Evolutionary conservation across 1,139 yeast species (phyloP).

Genomic region (Debaryomyces udenii): DNA sequence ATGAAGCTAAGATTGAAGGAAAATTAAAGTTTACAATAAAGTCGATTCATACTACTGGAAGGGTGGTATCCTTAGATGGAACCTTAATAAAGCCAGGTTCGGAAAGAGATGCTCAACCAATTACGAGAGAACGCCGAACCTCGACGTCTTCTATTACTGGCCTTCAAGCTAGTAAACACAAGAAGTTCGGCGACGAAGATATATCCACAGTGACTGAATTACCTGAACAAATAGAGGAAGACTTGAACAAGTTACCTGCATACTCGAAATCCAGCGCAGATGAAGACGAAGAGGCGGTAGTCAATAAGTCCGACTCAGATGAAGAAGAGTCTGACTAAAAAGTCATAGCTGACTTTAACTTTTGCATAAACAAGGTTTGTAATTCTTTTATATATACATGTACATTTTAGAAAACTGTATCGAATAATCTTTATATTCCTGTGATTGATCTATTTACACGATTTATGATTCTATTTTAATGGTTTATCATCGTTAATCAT

Average conservation of each 20-base stretch:
- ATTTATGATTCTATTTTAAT: slow-evolving; percentile 14
- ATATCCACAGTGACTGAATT: slow-evolving; percentile 25
- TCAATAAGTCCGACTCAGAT: slow-evolving; percentile 35
- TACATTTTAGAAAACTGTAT: slow-evolving; percentile 6
- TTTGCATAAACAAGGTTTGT: slow-evolving; percentile 7
- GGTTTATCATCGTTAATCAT: slow-evolving; percentile 68
- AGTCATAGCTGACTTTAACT: neutral
- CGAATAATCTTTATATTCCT: neutral
- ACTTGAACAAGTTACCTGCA: slow-evolving; percentile 26
- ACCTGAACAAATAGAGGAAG: slow-evolving; percentile 28
- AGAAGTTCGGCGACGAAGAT: slow-evolving; percentile 45
- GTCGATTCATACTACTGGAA: slow-evolving; percentile 74
- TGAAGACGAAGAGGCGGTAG: slow-evolving; percentile 29
- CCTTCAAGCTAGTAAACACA: slow-evolving; percentile 33
- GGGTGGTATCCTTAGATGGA: slow-evolving; percentile 84
- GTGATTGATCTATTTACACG: slow-evolving; percentile 10
- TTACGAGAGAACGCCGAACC: slow-evolving; percentile 37
- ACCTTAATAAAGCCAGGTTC: slow-evolving; percentile 68
- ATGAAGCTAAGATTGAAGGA: slow-evolving; percentile 77
- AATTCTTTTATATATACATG: slow-evolving; percentile 6
- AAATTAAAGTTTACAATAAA: slow-evolving; percentile 75
- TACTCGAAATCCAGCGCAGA: slow-evolving; percentile 23
- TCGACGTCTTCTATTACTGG: slow-evolving; percentile 18
- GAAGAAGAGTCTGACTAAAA: slow-evolving; percentile 18
- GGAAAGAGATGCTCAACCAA: slow-evolving; percentile 59